Evolutionary conservation across 1,139 yeast species (phyloP), one percentile per base, ranked within the genome.

Genomic region (Arxiozyma telluris): DNA sequence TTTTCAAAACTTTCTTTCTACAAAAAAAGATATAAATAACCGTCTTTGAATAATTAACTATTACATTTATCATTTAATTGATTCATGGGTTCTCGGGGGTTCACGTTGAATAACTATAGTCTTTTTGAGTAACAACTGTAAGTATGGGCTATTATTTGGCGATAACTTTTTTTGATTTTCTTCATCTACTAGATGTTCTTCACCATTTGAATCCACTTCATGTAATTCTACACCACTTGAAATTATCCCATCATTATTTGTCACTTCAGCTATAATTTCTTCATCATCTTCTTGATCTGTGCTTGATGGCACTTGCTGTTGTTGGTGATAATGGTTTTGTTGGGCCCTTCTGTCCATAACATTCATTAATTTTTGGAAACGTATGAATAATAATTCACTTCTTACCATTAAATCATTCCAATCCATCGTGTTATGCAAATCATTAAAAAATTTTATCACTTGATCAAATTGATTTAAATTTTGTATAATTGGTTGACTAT

Each of bases 391-490:
- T 42, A 88, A 74, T 67, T 93, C 98, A 15, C 95, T 83, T 50
- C 97, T 74, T 15, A 87, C 82, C 54, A 91, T 76, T 50, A 89
- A 73, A 59, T 87, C 93, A 50, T 84, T 81, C 63, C 90, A 72
- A 57, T 88, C 82, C 73, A 90, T 75, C 5, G 82, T 79, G 77
- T 85, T 84, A 51, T 89, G 82, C 58, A 94, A 76, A 62, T 93
- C 98, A 70, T 93, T 93, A 81, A 93, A 87, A 68, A 87, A 94
- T 73, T 87, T 89, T 63, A 93, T 76, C 21, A 93, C 93, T 67
- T 91, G 96, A 66, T 93, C 98, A 71, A 93, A 91, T 57, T 84
- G 81, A 41, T 74, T 73, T 57, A 91, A 75, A 64, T 89, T 87
- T 52, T 83, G 81, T 60, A 84, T 80, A 48, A 93, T 87, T 39